phyloP scores from a whole-genome alignment of 192 early-diverging fungal species.

The Chytriomyces hyalinus region DNA sequence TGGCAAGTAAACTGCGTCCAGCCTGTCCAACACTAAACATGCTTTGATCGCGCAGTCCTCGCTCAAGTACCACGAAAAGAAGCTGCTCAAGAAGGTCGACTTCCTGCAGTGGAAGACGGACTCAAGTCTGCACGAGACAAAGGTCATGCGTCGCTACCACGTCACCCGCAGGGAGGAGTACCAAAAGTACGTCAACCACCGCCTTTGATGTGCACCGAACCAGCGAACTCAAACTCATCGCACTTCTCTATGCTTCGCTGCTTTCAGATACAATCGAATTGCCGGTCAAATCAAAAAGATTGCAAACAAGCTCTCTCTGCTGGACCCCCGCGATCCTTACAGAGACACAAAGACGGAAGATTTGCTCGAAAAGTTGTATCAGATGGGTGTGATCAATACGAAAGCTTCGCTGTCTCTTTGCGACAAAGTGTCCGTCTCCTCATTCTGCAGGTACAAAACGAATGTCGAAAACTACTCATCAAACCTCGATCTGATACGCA shows the following conservation, averaged over 20 bases:
- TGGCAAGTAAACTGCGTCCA: background rate
- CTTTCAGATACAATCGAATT: slow-evolving; percentile 75
- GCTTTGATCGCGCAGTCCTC: background rate
- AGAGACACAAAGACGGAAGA: slow-evolving; percentile 73
- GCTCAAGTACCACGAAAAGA: slow-evolving; percentile 93
- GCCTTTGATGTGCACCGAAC: background rate
- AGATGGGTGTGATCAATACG: slow-evolving; percentile 81
- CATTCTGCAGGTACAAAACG: slow-evolving; percentile 71
- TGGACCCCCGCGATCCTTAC: slow-evolving; percentile 86
- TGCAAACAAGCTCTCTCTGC: slow-evolving; percentile 79
- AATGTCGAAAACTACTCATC: background rate
- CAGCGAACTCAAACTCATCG: background rate
- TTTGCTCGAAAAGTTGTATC: slow-evolving; percentile 85
- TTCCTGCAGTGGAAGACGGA: slow-evolving; percentile 93
- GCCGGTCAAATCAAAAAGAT: slow-evolving; percentile 81
- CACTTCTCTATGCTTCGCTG: background rate
- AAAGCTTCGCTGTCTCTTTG: slow-evolving; percentile 77
- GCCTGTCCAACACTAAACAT: slow-evolving; percentile 38
- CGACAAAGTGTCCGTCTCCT: slow-evolving; percentile 82
- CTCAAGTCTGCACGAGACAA: slow-evolving; percentile 79
- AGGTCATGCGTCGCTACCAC: slow-evolving; percentile 88
- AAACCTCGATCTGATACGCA: background rate
- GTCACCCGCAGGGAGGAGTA: slow-evolving; percentile 89
- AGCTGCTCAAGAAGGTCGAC: slow-evolving; percentile 94
- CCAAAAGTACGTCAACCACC: slow-evolving; percentile 61